Evolutionary conservation across 805 yeast species (phyloP), one percentile per base, ranked within the genome.

Genomic region (Sungouiozyma intestinalis): DNA sequence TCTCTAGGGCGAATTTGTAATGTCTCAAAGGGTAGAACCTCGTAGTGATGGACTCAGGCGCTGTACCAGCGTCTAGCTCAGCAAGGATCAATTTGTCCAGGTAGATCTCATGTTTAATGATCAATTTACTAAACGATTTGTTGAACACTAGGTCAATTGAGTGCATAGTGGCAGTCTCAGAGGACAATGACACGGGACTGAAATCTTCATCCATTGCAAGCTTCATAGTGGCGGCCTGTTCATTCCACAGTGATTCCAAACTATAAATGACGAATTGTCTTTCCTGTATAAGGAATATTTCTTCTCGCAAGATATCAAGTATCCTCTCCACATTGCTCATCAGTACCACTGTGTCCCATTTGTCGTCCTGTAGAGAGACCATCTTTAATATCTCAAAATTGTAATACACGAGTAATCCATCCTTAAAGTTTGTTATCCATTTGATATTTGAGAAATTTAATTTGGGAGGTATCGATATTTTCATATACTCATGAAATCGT

Each of bases 1-100:
- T 62, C 38, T 62, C 66, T 33, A 62, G 38, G 2, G 63, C 56
- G 51, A 62, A 62, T 13, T 55, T 55, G 40, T 57, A 62, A 41
- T 61, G 59, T 16, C 52, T 52, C 18, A 58, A 39, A 1, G 50
- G 20, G 16, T 48, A 46, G 44, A 52, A 60, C 7, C 52, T 47
- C 1, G 39, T 37, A 19, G 53, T 52, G n/a, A 62, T 55, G 4
- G 43, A 44, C n/a, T 45, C 48, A n/a, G 44, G 18, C 21, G 43
- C 32, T 3, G 42, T 39, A 6, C 47, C 49, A 19, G 42, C 42
- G 2, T 42, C 41, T 24, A 60, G 39, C 29, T 46, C 42, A 4
- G 50, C 43, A 4, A 40, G 35, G 8, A 62, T 52, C 13, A 60
- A 39, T 42, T 55, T 50, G 43, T 62, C 65, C 31, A 62, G 47